These are phyloP conservation scores for Salvia rosmarinus DNA, from an alignment of 257 asterid genomes.

Conservation along the genomic window DNA sequence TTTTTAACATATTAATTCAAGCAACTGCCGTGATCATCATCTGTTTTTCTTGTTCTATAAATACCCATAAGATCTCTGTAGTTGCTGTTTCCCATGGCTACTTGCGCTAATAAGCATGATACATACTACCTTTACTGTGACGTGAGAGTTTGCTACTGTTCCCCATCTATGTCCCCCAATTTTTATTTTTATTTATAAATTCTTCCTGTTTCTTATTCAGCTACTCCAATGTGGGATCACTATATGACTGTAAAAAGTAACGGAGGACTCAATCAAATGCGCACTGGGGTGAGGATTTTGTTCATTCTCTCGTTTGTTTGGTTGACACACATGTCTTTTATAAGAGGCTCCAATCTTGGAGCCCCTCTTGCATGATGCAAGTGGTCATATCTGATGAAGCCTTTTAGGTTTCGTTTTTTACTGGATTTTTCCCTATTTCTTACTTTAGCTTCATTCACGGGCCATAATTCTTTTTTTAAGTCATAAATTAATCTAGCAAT, in stretches of 20 bases:
- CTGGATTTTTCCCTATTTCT: not conserved
- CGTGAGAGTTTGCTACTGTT: conserved; percentile 16
- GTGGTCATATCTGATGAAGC: conserved; percentile 22
- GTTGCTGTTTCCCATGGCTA: conserved; percentile 10
- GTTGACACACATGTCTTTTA: conserved; percentile 14
- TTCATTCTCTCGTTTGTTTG: conserved; percentile 13
- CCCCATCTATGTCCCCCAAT: not conserved
- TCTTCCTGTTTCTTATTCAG: conserved; percentile 45
- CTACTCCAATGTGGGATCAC: conserved; percentile 52
- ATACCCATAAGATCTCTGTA: not conserved
- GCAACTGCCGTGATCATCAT: not conserved
- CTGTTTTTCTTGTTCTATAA: not conserved
- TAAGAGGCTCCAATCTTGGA: conserved; percentile 4
- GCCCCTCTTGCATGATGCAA: not conserved
- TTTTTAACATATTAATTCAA: conserved; percentile 2
- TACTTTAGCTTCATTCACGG: conserved; percentile 13
- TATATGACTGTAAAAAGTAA: conserved; percentile 89
- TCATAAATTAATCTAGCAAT: conserved; percentile 1
- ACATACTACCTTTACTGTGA: conserved; percentile 16
- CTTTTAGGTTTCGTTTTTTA: conserved; percentile 17
- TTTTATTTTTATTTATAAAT: too few species aligned
- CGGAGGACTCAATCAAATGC: conserved; percentile 98
- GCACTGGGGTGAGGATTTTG: conserved; percentile 71
- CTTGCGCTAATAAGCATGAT: conserved; percentile 14
- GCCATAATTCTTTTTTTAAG: not conserved